Conservation (phyloP, 164 flowering plant genomes). For the Berberis thunbergii region DNA sequence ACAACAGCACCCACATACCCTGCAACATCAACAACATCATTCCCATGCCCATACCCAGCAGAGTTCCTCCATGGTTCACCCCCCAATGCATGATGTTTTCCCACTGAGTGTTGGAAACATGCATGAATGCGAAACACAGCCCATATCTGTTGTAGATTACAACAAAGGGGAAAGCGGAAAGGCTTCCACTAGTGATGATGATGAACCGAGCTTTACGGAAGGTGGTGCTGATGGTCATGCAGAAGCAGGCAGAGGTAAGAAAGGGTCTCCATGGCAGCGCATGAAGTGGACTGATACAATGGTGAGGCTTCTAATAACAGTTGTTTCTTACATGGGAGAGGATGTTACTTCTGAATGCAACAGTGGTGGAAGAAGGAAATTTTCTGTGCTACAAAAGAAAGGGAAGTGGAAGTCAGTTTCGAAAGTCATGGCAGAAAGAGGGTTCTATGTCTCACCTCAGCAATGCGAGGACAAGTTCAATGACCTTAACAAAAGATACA, state of each 20-base stretch:
- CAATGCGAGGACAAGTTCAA: slow-evolving; percentile 91
- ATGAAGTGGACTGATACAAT: slow-evolving; percentile 81
- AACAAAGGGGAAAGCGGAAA: slow-evolving; percentile 37
- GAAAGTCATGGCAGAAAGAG: slow-evolving; percentile 65
- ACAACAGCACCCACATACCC: slow-evolving; percentile 7
- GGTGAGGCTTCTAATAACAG: slow-evolving; percentile 70
- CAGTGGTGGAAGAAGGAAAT: slow-evolving; percentile 40
- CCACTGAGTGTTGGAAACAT: slow-evolving; percentile 40
- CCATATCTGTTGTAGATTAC: slow-evolving; percentile 23
- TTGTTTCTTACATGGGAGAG: slow-evolving; percentile 66
- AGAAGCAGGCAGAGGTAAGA: slow-evolving; percentile 32
- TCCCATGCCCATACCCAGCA: slow-evolving; percentile 25
- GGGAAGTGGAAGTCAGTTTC: slow-evolving; percentile 85
- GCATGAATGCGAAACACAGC: slow-evolving; percentile 35
- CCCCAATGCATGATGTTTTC: slow-evolving; percentile 43
- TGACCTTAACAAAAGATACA: slow-evolving; percentile 73
- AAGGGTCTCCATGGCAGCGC: slow-evolving; percentile 58
- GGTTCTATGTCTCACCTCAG: slow-evolving; percentile 71
- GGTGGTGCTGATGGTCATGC: slow-evolving; percentile 32
- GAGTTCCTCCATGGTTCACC: slow-evolving; percentile 23
- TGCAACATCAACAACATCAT: slow-evolving; percentile 19
- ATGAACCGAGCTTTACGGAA: slow-evolving; percentile 44
- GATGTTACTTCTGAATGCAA: slow-evolving; percentile 39
- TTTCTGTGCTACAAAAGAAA: slow-evolving; percentile 48
- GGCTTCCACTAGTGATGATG: slow-evolving; percentile 47